Conservation (phyloP, 768 basidiomycete species). For the Kwoniella sp. region DNA sequence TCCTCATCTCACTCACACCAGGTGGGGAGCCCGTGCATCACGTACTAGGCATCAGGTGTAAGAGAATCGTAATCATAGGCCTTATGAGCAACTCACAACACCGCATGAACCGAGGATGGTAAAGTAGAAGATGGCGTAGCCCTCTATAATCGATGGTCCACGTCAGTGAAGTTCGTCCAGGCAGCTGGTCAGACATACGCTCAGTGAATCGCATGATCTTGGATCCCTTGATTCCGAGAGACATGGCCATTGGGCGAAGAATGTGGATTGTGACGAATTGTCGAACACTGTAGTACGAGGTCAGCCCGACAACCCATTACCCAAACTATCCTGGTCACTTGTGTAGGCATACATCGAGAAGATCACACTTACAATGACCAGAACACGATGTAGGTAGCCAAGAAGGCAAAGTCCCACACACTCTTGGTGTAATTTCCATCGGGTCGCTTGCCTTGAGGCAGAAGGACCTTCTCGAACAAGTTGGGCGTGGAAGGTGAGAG, state of each 20-base stretch:
- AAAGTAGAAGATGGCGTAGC: constrained; percentile 81
- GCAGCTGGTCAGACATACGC: constrained; percentile 52
- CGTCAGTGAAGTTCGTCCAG: not conserved
- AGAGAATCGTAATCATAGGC: not conserved
- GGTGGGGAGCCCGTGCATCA: constrained; percentile 76
- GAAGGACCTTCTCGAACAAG: constrained; percentile 68
- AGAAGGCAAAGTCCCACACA: constrained; percentile 69
- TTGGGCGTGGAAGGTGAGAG: constrained; percentile 55
- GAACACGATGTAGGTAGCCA: constrained; percentile 77
- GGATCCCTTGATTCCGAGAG: constrained; percentile 64
- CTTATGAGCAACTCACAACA: constrained; percentile 66
- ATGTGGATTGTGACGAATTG: constrained; percentile 66
- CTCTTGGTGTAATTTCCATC: constrained; percentile 61
- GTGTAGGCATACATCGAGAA: not conserved
- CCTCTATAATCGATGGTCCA: constrained; percentile 26
- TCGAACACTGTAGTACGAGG: constrained; percentile 59
- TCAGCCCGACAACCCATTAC: no score
- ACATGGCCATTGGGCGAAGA: constrained; percentile 63
- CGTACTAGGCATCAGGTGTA: constrained; percentile 54
- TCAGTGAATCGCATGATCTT: constrained; percentile 86
- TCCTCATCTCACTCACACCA: constrained; percentile 75
- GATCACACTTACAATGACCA: constrained; percentile 63
- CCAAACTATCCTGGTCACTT: not conserved
- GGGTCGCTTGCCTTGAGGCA: constrained; percentile 52
- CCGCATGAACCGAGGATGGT: constrained; percentile 67